Percentiles rank a stretch among this genome's conserved stretches.
Evolutionary conservation across 2,329 filamentous ascomycete species (phyloP).

Genomic region (Neonectria punicea): DNA sequence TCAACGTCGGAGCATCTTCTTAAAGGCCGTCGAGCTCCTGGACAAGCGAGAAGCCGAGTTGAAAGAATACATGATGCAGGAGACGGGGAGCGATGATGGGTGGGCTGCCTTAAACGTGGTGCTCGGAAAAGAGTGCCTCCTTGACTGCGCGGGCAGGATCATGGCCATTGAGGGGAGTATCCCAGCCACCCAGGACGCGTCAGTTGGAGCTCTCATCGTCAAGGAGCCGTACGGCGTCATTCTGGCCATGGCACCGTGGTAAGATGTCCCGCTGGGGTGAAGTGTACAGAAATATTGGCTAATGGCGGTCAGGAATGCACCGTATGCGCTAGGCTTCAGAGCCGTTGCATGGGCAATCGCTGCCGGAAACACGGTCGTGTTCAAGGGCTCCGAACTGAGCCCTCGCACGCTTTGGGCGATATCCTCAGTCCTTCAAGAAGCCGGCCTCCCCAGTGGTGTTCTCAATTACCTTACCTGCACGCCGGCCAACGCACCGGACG

Average conservation of each 20-base stretch:
- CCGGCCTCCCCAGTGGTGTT: slow-evolving; percentile 54
- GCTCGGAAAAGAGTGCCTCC: slow-evolving; percentile 4
- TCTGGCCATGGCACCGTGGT: slow-evolving; percentile 46
- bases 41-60: slow-evolving; percentile 64
- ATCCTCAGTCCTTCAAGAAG: slow-evolving; percentile 50
- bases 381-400: slow-evolving; percentile 48
- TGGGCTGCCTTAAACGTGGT: slow-evolving; percentile 27
- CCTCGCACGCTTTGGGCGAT: slow-evolving; percentile 48
- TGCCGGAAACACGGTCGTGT: slow-evolving; percentile 23
- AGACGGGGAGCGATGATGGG: slow-evolving; percentile 45
- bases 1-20: slow-evolving; percentile 69
- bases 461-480: slow-evolving; percentile 51
- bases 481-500: slow-evolving; percentile 46
- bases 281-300: slow-evolving; percentile 19
- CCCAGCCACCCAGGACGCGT: slow-evolving; percentile 39
- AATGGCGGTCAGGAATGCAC: slow-evolving; percentile 35
- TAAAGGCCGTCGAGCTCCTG: slow-evolving; percentile 70
- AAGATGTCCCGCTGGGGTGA: slow-evolving; percentile 24
- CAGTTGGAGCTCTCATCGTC: slow-evolving; percentile 65
- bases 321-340: slow-evolving; percentile 18
- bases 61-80: slow-evolving; percentile 60
- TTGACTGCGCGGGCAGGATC: slow-evolving; percentile 15
- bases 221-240: slow-evolving; percentile 45
- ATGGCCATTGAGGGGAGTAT: slow-evolving; percentile 15
- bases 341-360: slow-evolving; percentile 19